Evolutionary conservation across 805 yeast genomes (phyloP).

Genomic region (Sungouiella blattae): DNA sequence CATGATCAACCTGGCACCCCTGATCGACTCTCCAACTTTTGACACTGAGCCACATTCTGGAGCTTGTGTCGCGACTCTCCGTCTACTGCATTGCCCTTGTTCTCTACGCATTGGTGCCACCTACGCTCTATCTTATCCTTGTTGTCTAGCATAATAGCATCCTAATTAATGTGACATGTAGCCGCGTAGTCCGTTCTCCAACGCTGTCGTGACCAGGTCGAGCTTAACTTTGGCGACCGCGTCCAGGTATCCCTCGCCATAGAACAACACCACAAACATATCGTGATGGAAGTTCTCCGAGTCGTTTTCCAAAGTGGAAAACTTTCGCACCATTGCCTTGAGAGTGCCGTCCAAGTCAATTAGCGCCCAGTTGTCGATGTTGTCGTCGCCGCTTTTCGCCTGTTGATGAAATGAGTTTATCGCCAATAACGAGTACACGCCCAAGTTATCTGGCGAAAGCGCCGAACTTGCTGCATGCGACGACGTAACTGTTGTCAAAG

Average conservation of each 20-base stretch:
- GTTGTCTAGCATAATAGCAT: background rate
- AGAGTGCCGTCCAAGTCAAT: conserved; percentile 27
- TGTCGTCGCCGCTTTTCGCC: conserved; percentile 9
- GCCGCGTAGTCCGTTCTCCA: conserved; percentile 34
- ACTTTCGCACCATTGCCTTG: conserved; percentile 24
- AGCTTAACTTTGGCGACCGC: conserved; percentile 34
- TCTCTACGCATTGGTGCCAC: too few species aligned
- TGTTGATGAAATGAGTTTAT: conserved; percentile 23
- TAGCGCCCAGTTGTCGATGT: conserved; percentile 24
- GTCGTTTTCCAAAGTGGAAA: conserved; percentile 12
- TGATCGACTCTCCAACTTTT: too few species aligned
- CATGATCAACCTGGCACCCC: too few species aligned
- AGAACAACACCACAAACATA: conserved; percentile 32
- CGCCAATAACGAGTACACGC: conserved; percentile 34
- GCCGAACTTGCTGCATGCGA: conserved; percentile 13
- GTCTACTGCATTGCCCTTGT: too few species aligned
- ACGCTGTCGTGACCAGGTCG: conserved; percentile 27
- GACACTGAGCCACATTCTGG: too few species aligned
- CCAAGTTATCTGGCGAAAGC: conserved; percentile 26
- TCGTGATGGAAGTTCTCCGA: conserved; percentile 7
- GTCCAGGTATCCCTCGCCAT: conserved; percentile 24
- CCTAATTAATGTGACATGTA: conserved; percentile 10
- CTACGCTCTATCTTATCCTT: background rate
- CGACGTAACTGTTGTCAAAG: conserved; percentile 35
- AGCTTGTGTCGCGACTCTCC: too few species aligned